Percentiles rank a stretch among this genome's conserved stretches.
Evolutionary conservation across 148 eudicot species (phyloP).

Genomic region (Nepenthes mirabilis): DNA sequence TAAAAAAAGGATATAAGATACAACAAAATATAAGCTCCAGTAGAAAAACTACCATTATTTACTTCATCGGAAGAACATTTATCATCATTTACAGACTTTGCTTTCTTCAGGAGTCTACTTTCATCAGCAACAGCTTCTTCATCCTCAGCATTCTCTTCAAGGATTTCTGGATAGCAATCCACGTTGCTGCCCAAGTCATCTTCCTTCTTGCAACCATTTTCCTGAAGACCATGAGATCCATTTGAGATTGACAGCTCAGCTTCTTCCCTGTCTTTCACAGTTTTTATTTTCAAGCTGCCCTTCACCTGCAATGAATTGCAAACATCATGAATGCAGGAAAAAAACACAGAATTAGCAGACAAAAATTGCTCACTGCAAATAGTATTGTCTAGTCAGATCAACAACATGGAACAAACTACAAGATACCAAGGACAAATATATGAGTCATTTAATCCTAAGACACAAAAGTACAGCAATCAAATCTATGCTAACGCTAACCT

Average conservation of each 20-base stretch:
- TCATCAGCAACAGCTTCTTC: conserved; percentile 28
- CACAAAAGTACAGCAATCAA: too few species aligned
- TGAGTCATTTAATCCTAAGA: too few species aligned
- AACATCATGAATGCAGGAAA: too few species aligned
- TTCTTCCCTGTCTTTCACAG: conserved; percentile 25
- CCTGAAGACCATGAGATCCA: conserved; percentile 21
- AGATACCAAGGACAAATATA: too few species aligned
- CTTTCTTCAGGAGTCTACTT: conserved; percentile 56
- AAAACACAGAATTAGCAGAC: too few species aligned
- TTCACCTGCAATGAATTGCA: conserved; percentile 25
- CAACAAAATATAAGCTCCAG: background rate
- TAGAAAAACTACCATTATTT: conserved; percentile 27
- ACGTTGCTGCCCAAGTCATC: conserved; percentile 12
- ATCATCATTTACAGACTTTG: conserved; percentile 38
- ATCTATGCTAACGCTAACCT: too few species aligned
- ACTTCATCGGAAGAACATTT: conserved; percentile 13
- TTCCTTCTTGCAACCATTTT: conserved; percentile 29
- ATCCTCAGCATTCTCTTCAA: conserved; percentile 22
- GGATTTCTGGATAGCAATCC: conserved; percentile 15
- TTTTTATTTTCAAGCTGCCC: conserved; percentile 28
- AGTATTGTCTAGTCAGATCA: too few species aligned
- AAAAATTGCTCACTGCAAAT: too few species aligned
- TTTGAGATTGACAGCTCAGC: conserved; percentile 22
- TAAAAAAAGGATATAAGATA: background rate
- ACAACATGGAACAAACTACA: too few species aligned